Evolutionary conservation across 2,329 filamentous ascomycete genomes (phyloP).

Genomic region (Hymenoscyphus fraxineus): DNA sequence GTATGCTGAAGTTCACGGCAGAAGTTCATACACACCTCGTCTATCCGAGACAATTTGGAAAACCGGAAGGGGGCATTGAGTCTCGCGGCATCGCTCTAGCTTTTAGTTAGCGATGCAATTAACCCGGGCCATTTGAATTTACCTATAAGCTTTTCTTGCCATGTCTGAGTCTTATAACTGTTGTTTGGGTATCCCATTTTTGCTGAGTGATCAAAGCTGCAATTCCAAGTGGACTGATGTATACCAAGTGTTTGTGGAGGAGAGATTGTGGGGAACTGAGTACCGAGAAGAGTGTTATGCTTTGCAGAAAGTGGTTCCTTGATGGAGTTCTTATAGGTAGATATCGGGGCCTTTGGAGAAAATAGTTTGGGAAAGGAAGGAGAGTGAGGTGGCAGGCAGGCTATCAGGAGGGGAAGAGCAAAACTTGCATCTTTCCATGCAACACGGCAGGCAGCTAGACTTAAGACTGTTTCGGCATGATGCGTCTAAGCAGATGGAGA

Average conservation of each 20-base stretch:
- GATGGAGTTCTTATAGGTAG: slow-evolving; percentile 33
- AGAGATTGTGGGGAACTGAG: slow-evolving; percentile 28
- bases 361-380: slow-evolving; percentile 24
- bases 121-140: slow-evolving; percentile 23
- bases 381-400: slow-evolving; percentile 34
- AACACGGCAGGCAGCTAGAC: slow-evolving; percentile 34
- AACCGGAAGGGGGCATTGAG: slow-evolving; percentile 51
- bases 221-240: slow-evolving; percentile 11
- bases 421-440: slow-evolving; percentile 29
- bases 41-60: slow-evolving; percentile 73
- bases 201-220: slow-evolving; percentile 16
- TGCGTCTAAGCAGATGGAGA: slow-evolving; percentile 32
- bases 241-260: slow-evolving; percentile 20
- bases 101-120: slow-evolving; percentile 26
- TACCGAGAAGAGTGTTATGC: slow-evolving; percentile 32
- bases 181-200: slow-evolving; percentile 34
- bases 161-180: slow-evolving; percentile 28
- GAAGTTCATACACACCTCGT: slow-evolving; percentile 52
- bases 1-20: slow-evolving; percentile 25
- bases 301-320: slow-evolving; percentile 31
- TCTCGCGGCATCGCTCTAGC: slow-evolving; percentile 55
- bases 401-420: slow-evolving; percentile 23
- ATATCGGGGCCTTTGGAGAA: slow-evolving; percentile 13
- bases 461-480: slow-evolving; percentile 35
- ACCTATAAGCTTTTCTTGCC: slow-evolving; percentile 40